Base-by-base conservation (phyloP, 768 basidiomycete species). In the Lyophyllum shimeji region DNA sequence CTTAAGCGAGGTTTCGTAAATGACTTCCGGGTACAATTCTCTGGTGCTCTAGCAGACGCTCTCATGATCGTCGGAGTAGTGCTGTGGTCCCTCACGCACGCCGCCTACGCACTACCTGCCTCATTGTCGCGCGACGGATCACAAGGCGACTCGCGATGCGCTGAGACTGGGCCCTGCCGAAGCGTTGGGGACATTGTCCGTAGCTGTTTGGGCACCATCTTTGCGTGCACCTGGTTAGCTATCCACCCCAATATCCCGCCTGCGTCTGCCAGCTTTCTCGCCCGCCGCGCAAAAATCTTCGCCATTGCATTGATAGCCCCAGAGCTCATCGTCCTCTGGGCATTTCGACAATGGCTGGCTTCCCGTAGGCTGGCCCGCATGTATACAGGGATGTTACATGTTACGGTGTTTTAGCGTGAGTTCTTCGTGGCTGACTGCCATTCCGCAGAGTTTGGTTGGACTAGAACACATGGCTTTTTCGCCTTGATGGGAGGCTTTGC, bases 401-500 rank as follows among this genome's bases (percentile, higher is more conserved):
- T 46, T 8, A 12, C 2, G 8, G 24, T 23, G 27, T 6, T 15
- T 42, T 18, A 24, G 12, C 15, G 8, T 29, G 20, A 3, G 21
- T 40, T 21, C 1, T 24, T 15, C n/a, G 3, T 7, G 3, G 18
- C 39, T 40, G 15, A 40, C 6, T n/a, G 7, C 9, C n/a, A 17
- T 18, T n/a, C 15, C 9, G 17, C 39, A 40, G 39, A 7, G 6
- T 40, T 18, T 40, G 39, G 39, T 5, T 40, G 39, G 39, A 40
- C 39, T 40, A 2, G 18, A 40, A 18, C 39, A 4, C 69, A 71
- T 27, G 66, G 58, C 0, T 71, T 65, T 40, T 73, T 69, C 47
- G 63, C 63, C 3, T 23, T 63, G 37, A 67, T 67, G 69, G 60
- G 67, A 50, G 71, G 71, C 0, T 65, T 69, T 45, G 52, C 64